These are phyloP conservation scores for Rosellinia necatrix DNA, from an alignment of 2,329 filamentous ascomycete species.

Conservation along the genomic window DNA sequence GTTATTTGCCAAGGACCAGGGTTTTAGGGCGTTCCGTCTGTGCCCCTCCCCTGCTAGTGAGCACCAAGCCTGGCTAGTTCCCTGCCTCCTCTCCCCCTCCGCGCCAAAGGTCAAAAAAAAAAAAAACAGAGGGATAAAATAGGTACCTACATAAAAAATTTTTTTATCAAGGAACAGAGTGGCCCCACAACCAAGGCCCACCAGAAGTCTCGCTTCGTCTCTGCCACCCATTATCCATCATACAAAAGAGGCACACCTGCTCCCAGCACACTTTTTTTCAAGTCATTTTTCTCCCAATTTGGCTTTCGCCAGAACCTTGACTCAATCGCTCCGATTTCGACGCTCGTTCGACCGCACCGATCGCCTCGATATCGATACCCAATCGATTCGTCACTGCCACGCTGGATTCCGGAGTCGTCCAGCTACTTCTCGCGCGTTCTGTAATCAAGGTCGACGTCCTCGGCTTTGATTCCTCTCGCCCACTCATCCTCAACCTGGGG, in stretches of 20 bases:
- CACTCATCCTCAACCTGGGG: conserved; percentile 40
- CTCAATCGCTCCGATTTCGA: conserved; percentile 28
- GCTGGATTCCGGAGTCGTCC: conserved; percentile 46
- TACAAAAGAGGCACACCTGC: conserved; percentile 33
- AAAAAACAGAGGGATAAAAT: conserved; percentile 15
- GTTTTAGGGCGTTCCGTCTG: conserved; percentile 13
- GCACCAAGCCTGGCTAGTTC: conserved; percentile 9
- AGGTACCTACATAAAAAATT: conserved; percentile 21
- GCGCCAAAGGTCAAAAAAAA: conserved; percentile 10
- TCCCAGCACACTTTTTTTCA: conserved; percentile 31
- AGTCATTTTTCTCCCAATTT: conserved; percentile 36
- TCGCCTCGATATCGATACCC: conserved; percentile 4
- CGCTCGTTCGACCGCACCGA: conserved; percentile 24
- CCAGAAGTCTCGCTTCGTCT: conserved; percentile 16
- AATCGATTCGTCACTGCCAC: conserved; percentile 21
- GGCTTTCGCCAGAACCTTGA: conserved; percentile 40
- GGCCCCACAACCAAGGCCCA: conserved; percentile 13
- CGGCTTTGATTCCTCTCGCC: conserved; percentile 45
- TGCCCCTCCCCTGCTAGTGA: conserved; percentile 15
- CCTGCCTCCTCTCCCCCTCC: conserved; percentile 1
- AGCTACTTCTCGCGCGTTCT: conserved; percentile 44
- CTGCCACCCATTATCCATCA: not conserved
- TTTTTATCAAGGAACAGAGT: conserved; percentile 10
- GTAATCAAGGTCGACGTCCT: conserved; percentile 41
- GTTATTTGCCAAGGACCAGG: conserved; percentile 26